Percentiles rank a stretch among this genome's conserved stretches.
These are phyloP conservation scores for Taiozyma sp. DNA, from an alignment of 1,139 yeast species.

Conservation along the genomic window DNA sequence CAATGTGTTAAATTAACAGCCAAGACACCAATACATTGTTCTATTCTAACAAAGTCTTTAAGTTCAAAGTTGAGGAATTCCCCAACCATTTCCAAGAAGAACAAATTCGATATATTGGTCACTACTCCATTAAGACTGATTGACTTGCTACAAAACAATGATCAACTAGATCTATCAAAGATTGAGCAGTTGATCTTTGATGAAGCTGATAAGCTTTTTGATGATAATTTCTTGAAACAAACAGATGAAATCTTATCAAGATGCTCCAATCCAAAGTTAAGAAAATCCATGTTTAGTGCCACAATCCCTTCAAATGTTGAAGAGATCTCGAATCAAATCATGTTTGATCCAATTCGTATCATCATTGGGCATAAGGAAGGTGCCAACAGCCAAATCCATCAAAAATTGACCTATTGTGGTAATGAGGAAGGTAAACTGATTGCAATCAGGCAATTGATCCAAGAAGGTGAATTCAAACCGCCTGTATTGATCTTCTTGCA, in stretches of 20 bases:
- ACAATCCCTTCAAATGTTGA: constrained; percentile 94
- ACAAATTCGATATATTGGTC: constrained; percentile 75
- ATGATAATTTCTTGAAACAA: constrained; percentile 86
- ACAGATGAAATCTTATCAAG: constrained; percentile 79
- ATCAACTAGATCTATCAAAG: constrained; percentile 50
- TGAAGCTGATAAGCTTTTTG: constrained; percentile 94
- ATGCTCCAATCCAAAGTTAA: constrained; percentile 43
- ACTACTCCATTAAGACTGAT: constrained; percentile 88
- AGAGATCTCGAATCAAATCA: constrained; percentile 78
- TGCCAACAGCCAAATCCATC: constrained; percentile 81
- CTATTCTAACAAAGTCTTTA: constrained; percentile 70
- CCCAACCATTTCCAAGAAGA: constrained; percentile 39
- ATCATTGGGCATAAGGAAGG: constrained; percentile 95
- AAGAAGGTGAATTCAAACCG: constrained; percentile 82
- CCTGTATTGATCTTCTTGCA: constrained; percentile 92
- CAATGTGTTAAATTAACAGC: constrained; percentile 58
- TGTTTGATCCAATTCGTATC: constrained; percentile 81
- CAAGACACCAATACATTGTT: constrained; percentile 50
- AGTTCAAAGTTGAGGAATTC: constrained; percentile 62
- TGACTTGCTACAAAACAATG: constrained; percentile 60
- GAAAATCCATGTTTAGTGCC: constrained; percentile 87
- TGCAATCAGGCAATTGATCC: constrained; percentile 86
- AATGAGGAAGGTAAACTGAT: constrained; percentile 91
- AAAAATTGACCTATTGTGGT: constrained; percentile 81
- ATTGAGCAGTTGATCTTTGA: constrained; percentile 81